Conservation (phyloP, 805 yeast species). For the Candida piceae region DNA sequence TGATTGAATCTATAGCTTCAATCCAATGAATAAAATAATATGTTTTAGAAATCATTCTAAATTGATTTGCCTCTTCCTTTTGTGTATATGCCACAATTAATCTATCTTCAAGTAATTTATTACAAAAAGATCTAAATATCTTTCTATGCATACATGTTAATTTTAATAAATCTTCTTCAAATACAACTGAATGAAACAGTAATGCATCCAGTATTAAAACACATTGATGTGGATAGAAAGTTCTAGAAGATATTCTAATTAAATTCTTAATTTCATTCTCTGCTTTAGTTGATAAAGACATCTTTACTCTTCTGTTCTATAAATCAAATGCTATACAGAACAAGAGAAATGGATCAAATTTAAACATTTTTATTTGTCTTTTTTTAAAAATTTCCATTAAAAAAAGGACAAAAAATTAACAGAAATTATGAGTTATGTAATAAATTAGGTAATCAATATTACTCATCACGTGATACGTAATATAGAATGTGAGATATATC, state of each 20-base stretch:
- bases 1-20: slow-evolving; percentile 91
- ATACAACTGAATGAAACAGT: slow-evolving; percentile 78
- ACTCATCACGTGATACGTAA: too few species aligned
- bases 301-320: too few species aligned
- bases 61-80: slow-evolving; percentile 62
- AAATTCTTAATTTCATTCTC: slow-evolving; percentile 32
- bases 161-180: slow-evolving; percentile 85
- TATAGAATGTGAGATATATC: too few species aligned
- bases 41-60: slow-evolving; percentile 69
- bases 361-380: too few species aligned
- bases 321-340: too few species aligned
- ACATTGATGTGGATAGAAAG: slow-evolving; percentile 82
- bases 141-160: slow-evolving; percentile 81
- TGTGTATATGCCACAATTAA: slow-evolving; percentile 66
- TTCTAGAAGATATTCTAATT: slow-evolving; percentile 75
- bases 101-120: slow-evolving; percentile 79
- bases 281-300: slow-evolving; percentile 11
- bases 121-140: slow-evolving; percentile 78
- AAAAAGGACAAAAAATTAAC: too few species aligned
- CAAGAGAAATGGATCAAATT: too few species aligned
- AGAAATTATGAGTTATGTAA: too few species aligned
- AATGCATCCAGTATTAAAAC: slow-evolving; percentile 84
- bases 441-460: too few species aligned
- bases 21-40: slow-evolving; percentile 78
- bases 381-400: too few species aligned